A percentile compares a stretch with the other conserved stretches of the same genome.
These are phyloP conservation scores for Spirogloea muscicola DNA, from an alignment of 139 green algal genomes.

Conservation along the genomic window DNA sequence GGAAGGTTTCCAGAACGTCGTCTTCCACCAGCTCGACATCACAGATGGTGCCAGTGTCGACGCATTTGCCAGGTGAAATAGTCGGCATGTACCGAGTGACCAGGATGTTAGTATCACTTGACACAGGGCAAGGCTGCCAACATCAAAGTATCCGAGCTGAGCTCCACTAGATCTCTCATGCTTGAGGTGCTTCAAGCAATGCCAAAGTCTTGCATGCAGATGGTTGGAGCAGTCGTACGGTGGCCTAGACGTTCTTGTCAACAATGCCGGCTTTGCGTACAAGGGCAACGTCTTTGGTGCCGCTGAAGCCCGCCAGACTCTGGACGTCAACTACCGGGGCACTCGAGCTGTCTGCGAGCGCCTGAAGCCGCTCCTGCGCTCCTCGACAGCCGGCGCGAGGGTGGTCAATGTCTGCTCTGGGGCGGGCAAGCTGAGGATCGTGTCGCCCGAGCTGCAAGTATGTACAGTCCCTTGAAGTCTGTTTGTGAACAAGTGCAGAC, in stretches of 20 bases:
- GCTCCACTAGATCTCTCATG: no score
- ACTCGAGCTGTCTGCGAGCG: constrained; percentile 37
- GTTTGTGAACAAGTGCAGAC: no score
- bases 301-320: constrained; percentile 39
- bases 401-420: constrained; percentile 39
- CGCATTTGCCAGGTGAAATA: constrained; percentile 21
- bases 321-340: constrained; percentile 45
- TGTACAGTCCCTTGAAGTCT: neutral
- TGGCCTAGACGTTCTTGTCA: constrained; percentile 48
- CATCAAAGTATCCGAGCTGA: no score
- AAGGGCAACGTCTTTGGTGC: constrained; percentile 49
- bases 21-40: constrained; percentile 45
- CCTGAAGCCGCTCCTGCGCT: constrained; percentile 39
- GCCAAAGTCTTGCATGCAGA: constrained; percentile 13
- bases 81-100: no score
- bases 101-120: no score
- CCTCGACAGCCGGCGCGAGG: constrained; percentile 13
- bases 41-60: constrained; percentile 35
- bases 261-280: constrained; percentile 52
- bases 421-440: constrained; percentile 42
- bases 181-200: no score
- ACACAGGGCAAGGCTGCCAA: no score
- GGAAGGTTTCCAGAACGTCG: constrained; percentile 22
- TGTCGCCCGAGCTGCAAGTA: constrained; percentile 28
- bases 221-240: constrained; percentile 45